These are phyloP conservation scores for Capsella bursapastoris DNA, from an alignment of 345 rosid genomes.

Conservation along the genomic window DNA sequence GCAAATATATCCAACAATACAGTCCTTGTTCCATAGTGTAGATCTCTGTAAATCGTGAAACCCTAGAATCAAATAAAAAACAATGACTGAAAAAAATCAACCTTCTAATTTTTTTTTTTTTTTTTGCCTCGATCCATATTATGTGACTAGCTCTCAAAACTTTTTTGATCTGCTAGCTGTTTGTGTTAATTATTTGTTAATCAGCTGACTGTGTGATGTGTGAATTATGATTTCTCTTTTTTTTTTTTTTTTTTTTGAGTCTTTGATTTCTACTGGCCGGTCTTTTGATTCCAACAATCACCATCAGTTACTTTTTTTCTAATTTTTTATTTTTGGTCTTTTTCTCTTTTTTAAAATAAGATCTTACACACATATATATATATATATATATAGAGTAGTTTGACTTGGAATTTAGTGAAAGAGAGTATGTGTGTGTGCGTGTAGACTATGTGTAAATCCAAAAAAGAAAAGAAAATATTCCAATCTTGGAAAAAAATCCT, in stretches of 20 bases:
- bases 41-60: background rate
- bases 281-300: conserved; percentile 12
- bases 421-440: background rate
- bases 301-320: conserved; percentile 20
- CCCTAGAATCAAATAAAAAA: background rate
- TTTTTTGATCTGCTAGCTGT: too few species aligned
- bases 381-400: too few species aligned
- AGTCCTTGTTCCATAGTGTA: background rate
- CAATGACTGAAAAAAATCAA: background rate
- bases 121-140: background rate
- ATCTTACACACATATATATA: background rate
- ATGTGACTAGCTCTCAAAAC: background rate
- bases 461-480: background rate
- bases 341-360: conserved; percentile 15
- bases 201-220: too few species aligned
- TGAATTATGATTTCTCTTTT: too few species aligned
- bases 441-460: background rate
- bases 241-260: background rate
- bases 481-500: background rate
- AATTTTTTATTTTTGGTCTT: background rate
- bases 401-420: background rate
- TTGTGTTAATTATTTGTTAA: conserved; percentile 3
- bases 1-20: background rate
- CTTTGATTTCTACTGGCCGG: conserved; percentile 4
- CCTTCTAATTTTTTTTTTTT: background rate